Base-by-base conservation (phyloP, 176 grass and related monocot species). In the Poa annua region DNA sequence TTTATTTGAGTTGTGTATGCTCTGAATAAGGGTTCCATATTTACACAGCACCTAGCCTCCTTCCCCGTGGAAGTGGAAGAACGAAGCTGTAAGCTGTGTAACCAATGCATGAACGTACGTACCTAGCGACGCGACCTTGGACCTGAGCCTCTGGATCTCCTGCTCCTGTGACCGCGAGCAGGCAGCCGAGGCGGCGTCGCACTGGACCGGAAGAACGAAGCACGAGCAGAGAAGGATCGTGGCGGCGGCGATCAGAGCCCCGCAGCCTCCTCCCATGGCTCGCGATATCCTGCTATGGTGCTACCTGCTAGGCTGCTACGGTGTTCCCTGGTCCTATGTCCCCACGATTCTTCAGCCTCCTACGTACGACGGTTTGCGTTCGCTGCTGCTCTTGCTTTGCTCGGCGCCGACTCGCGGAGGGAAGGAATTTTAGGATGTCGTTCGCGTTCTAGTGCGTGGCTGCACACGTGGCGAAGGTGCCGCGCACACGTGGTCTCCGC, bases 71-170 rank as follows among this genome's bases (percentile, higher is more conserved):
- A 66, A 70, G 13, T 36, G 13, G 34, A 66, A 70, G 21, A 80
- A 29, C 24, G 29, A 29, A 29, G 1, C 29, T 29, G 29, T 1
- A 29, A 29, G 29, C 29, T 29, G 29, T 29, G 2, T 29, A 29
- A 29, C 29, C 29, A n/a, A n/a, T n/a, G n/a, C n/a, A n/a, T n/a
- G n/a, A n/a, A n/a, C n/a, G 29, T 9, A 84, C 87, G 77, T 16
- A 91, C 89, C 89, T 83, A 89, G 79, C 6, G 84, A 89, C 45
- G 89, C 86, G 16, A 91, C 61, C 64, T 91, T 91, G 63, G 59
- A 80, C 78, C 66, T 86, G 29, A 91, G 92, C 83, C 57, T 85
- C 79, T 91, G 85, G 38, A 91, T 71, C 51, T 94, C 79, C 5
- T 65, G 74, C 14, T 77, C 78, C 5, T 65, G 74, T 7, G 71